Evolutionary conservation across 495 filamentous ascomycete genomes (phyloP), one percentile per base, ranked within the genome.

Genomic region (Corynascus novoguineensis): DNA sequence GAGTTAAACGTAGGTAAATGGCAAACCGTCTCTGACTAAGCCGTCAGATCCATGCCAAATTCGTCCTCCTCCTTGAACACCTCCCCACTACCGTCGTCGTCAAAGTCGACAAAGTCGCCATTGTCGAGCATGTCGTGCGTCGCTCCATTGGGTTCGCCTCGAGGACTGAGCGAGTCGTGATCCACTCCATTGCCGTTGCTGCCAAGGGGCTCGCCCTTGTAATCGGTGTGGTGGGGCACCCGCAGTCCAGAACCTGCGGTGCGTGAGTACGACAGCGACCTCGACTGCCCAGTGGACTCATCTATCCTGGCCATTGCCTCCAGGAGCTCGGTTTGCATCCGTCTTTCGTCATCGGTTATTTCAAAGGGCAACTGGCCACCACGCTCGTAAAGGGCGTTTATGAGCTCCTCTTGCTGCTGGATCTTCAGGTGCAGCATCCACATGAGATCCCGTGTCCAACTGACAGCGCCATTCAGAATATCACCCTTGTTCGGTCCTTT

Each of bases 401-500:
- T 81, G 38, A 97, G 80, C 61, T 96, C 86, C 19, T 90, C 83
- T 67, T 96, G 87, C 66, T 96, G 90, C 63, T 92, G 84, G 48
- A 92, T 77, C 71, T 96, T 95, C 58, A 86, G 74, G 61, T 95
- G 82, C 37, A 96, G 74, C 68, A 91, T 81, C 93, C 93, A 97
- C 93, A 98, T 97, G 41, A 98, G 76, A 72, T 98, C 93, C 44
- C 92, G 85, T 58, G 87, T 96, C 93, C 93, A 98, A 71, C 88
- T 87, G 46, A 98, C 93, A 15, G 93, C 88, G 28, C 93, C 93
- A 67, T 97, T 97, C 53, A 98, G 84, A 51, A 98, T 97, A 66
- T 98, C 93, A 40, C 93, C 93, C 73, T 98, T 98, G 78, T 97
- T 97, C 0, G 93, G 93, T 1, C 95, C 95, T 61, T 97, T 97